These are phyloP conservation scores for Entrophospora sp. DNA, from an alignment of 192 early-diverging fungal species.

Conservation along the genomic window DNA sequence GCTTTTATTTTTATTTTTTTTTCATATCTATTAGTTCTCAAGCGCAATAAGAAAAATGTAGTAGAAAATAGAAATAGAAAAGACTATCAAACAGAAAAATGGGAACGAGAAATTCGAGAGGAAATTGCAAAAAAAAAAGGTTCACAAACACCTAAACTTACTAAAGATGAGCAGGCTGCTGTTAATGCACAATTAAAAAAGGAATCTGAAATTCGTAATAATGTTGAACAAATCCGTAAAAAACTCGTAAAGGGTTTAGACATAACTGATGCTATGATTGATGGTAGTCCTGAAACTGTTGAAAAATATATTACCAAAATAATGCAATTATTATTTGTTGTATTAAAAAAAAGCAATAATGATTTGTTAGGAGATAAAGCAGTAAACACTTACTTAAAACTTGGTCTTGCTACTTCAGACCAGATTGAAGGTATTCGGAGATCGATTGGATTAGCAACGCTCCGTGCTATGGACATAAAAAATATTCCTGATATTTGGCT, in stretches of 20 bases:
- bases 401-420: conserved; percentile 38
- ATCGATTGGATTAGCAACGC: conserved; percentile 39
- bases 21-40: conserved; percentile 26
- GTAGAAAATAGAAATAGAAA: conserved; percentile 36
- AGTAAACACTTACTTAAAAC: conserved; percentile 45
- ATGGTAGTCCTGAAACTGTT: conserved; percentile 45
- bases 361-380: conserved; percentile 50
- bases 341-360: conserved; percentile 38
- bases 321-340: conserved; percentile 47
- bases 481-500: conserved; percentile 40
- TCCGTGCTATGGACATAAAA: conserved; percentile 37
- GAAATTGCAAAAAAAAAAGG: conserved; percentile 65
- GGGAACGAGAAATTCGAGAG: conserved; percentile 68
- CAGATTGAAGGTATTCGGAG: conserved; percentile 31
- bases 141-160: conserved; percentile 40
- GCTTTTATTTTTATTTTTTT: neutral
- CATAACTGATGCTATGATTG: conserved; percentile 53
- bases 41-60: conserved; percentile 48
- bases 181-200: conserved; percentile 62
- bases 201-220: conserved; percentile 61
- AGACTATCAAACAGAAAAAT: conserved; percentile 61
- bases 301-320: conserved; percentile 49
- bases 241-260: conserved; percentile 54
- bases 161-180: conserved; percentile 67
- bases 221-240: conserved; percentile 44